Evolutionary conservation across 2,329 filamentous ascomycete genomes (phyloP).

Genomic region (Ceratocystiopsis minuta): DNA sequence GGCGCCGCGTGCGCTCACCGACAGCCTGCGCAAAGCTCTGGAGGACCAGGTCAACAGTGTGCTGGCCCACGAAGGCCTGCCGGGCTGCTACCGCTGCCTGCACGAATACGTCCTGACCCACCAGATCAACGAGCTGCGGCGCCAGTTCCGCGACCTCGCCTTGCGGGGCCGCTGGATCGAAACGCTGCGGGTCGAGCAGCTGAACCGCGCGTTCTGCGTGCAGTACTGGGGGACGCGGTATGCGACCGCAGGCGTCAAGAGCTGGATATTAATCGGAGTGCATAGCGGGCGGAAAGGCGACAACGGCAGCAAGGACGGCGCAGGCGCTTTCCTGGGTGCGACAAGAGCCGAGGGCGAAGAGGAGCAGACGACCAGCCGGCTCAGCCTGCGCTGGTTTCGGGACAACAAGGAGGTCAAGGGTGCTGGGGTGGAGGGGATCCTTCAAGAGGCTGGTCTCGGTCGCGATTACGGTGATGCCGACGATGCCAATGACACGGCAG

Average conservation of each 20-base stretch:
- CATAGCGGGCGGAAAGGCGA: slow-evolving; percentile 35
- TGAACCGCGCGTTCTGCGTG: slow-evolving; percentile 67
- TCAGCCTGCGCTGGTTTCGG: slow-evolving; percentile 66
- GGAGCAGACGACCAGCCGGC: slow-evolving; percentile 28
- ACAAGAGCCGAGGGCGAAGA: slow-evolving; percentile 13
- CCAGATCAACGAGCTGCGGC: slow-evolving; percentile 68
- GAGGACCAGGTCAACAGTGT: slow-evolving; percentile 56
- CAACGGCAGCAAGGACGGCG: slow-evolving; percentile 9
- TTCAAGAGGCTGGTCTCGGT: too few relatives aligned
- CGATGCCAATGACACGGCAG: slow-evolving; percentile 7
- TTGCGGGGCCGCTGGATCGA: slow-evolving; percentile 55
- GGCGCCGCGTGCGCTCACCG: slow-evolving; percentile 39
- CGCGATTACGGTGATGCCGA: too few relatives aligned
- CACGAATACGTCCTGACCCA: slow-evolving; percentile 80
- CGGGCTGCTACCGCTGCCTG: slow-evolving; percentile 68
- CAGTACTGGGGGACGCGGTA: slow-evolving; percentile 73
- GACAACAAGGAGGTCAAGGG: slow-evolving; percentile 59
- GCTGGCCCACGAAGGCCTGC: slow-evolving; percentile 51
- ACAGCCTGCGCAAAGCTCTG: slow-evolving; percentile 44
- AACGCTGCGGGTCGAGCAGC: slow-evolving; percentile 55
- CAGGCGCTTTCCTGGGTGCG: slow-evolving; percentile 7
- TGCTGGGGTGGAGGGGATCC: slow-evolving; percentile 22
- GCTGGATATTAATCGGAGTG: slow-evolving; percentile 79
- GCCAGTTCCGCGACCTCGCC: slow-evolving; percentile 56
- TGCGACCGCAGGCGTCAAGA: slow-evolving; percentile 33